Evolutionary conservation across 2,329 filamentous ascomycete genomes (phyloP), one percentile per base, ranked within the genome.

Genomic region (Phialocephala sp.): DNA sequence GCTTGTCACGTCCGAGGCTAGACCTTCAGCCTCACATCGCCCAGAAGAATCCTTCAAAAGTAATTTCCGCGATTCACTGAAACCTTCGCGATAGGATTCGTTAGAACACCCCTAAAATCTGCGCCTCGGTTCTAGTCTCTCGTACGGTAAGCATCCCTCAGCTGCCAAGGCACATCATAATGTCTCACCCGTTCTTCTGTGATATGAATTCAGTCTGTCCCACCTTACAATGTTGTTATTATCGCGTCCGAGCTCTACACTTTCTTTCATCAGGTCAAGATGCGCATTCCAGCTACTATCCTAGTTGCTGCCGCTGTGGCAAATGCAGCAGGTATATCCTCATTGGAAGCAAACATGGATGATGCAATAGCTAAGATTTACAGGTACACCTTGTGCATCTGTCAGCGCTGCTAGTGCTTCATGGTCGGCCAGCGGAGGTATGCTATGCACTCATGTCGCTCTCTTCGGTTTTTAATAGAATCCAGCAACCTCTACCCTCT

Each of bases 401-500:
- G 32, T 54, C 50, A 35, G 14, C 14, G 50, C 50, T 54, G 50
- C 50, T n/a, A 54, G 50, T 54, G 50, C 50, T 54, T 32, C 50
- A 18, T 54, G 50, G 50, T 24, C 22, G 24, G 22, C 22, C 15
- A 35, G 27, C 15, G 50, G 22, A 27, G 50, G 50, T 54, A 32
- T 8, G 45, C 24, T 11, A 18, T 22, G n/a, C 6, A 22, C 24
- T 15, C 18, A n/a, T 54, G 27, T 9, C 50, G 3, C 22, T 22
- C 22, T 22, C 50, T 32, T 18, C 15, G 1, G 3, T 27, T 35
- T 14, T 18, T 15, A 20, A 22, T 22, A 39, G n/a, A 57, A n/a
- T 35, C 27, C 15, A 57, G 55, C 55, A 22, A 57, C 55, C n/a
- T 57, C 55, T 39, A 41, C 32, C 24, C 55, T 41, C 20, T 57